phyloP scores from a whole-genome alignment of 2,329 filamentous ascomycete genomes.

The Uncinocarpus reesii region DNA sequence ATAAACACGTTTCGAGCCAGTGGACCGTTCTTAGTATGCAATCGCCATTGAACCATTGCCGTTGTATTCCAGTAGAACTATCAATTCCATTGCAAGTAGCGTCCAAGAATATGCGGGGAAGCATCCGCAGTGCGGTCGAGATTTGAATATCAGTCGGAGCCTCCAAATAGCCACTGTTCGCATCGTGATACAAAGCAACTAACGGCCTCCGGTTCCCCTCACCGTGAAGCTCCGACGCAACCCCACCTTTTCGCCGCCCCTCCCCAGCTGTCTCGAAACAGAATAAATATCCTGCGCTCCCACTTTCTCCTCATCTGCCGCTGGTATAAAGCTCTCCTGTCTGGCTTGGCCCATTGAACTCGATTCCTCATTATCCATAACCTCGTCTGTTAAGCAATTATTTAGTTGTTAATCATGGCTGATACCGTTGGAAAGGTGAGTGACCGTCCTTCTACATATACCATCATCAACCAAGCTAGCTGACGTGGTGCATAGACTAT shows the following conservation, averaged over 20 bases:
- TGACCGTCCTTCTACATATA: slow-evolving; percentile 5
- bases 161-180: background rate
- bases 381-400: background rate
- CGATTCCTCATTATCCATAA: background rate
- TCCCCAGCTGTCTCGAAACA: slow-evolving; percentile 1
- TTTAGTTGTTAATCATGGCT: slow-evolving; percentile 33
- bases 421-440: slow-evolving; percentile 48
- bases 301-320: slow-evolving; percentile 3
- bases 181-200: background rate
- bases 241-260: background rate
- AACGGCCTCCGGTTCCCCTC: background rate
- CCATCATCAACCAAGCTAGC: no score
- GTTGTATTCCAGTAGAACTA: no score
- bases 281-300: slow-evolving; percentile 6
- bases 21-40: no score
- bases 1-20: no score
- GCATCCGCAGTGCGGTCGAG: background rate
- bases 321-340: no score
- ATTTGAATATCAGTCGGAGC: background rate
- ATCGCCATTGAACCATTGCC: no score
- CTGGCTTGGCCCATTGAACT: background rate
- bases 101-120: slow-evolving; percentile 5
- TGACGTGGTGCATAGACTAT: slow-evolving; percentile 71
- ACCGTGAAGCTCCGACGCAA: background rate
- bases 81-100: no score